A percentile compares a stretch with the other conserved stretches of the same genome.
Conservation (phyloP, 768 basidiomycete genomes). For the Rhizopogon salebrosus region DNA sequence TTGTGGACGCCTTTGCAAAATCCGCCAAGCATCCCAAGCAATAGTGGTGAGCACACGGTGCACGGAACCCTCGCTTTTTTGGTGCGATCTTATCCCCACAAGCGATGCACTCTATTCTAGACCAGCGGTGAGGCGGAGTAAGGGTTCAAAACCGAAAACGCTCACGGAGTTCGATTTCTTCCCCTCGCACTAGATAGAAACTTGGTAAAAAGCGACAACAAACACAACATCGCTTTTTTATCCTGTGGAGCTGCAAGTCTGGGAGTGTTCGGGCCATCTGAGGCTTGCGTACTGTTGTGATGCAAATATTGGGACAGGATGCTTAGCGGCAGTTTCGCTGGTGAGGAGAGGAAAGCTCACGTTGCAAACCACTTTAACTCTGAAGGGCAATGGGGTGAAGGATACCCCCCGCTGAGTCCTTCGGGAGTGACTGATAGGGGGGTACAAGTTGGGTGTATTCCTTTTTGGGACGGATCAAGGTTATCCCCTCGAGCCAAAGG, state of each 20-base stretch:
- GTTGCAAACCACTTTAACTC: neutral
- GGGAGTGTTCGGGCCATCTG: neutral
- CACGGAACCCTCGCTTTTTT: conserved; percentile 21
- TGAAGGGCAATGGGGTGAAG: neutral
- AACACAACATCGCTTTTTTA: neutral
- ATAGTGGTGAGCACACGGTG: conserved; percentile 43
- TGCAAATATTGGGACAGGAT: neutral
- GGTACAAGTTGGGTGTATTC: neutral
- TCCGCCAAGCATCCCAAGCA: conserved; percentile 38
- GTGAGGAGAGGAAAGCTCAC: neutral
- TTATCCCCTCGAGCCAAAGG: neutral
- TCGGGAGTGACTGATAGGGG: neutral
- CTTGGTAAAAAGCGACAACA: neutral
- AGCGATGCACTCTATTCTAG: conserved; percentile 31
- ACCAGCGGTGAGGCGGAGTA: neutral
- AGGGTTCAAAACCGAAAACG: neutral
- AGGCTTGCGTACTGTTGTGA: neutral
- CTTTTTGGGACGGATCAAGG: neutral
- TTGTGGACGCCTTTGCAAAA: conserved; percentile 37
- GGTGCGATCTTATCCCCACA: conserved; percentile 32
- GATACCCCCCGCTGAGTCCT: neutral
- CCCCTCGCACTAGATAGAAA: neutral
- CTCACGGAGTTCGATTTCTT: neutral
- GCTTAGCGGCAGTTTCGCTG: neutral
- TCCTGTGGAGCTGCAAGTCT: neutral